These are phyloP conservation scores for Aspergillus coremiiformis DNA, from an alignment of 495 filamentous ascomycete species.

Conservation along the genomic window DNA sequence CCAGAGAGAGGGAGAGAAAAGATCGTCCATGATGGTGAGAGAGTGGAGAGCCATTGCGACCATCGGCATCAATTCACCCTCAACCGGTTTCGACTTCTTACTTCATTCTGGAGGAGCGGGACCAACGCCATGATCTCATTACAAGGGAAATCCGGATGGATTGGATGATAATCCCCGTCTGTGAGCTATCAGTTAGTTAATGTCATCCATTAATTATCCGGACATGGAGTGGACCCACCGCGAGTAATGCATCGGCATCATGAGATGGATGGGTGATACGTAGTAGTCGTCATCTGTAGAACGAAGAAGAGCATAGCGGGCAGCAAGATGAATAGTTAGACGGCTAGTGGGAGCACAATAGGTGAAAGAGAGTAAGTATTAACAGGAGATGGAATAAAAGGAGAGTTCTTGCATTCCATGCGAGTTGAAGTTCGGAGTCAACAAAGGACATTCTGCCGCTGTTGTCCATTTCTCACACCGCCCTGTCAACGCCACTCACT, in stretches of 20 bases:
- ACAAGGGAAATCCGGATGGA: not conserved
- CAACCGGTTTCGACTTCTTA: not conserved
- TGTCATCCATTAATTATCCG: not conserved
- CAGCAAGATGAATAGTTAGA: no score
- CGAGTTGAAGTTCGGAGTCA: no score
- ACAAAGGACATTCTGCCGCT: no score
- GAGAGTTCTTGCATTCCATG: no score
- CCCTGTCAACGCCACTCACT: no score
- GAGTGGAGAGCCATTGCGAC: not conserved
- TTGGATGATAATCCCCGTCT: not conserved
- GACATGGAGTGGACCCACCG: not conserved
- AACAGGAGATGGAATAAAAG: no score
- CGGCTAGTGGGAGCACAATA: no score
- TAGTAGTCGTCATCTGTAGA: no score
- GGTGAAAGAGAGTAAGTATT: no score
- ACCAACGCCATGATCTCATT: not conserved
- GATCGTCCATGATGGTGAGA: not conserved
- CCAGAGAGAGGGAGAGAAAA: slow-evolving; percentile 8
- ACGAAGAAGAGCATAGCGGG: not conserved
- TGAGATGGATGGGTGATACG: no score
- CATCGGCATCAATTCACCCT: not conserved
- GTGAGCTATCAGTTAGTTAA: no score
- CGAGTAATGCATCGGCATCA: not conserved
- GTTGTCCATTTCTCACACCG: no score
- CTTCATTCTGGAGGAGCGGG: not conserved